Conservation (phyloP, 371 early-diverging fungal genomes). For the Mortierella sp. region DNA sequence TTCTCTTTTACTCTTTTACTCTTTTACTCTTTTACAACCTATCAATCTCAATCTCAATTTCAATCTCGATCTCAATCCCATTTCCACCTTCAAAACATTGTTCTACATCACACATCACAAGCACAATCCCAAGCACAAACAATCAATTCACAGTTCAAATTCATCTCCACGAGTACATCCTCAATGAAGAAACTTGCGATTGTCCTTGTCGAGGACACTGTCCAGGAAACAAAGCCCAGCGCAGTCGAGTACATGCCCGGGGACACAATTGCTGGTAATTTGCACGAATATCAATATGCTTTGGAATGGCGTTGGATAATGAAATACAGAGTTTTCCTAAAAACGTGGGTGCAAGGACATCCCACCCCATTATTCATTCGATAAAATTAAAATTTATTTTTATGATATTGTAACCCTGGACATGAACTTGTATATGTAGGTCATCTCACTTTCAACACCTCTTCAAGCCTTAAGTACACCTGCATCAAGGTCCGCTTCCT, state of each 20-base stretch:
- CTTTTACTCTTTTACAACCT: constrained; percentile 1
- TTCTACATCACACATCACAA: neutral
- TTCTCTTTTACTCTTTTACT: neutral
- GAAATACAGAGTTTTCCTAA: neutral
- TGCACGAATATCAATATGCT: neutral
- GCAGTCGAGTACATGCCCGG: constrained; percentile 23
- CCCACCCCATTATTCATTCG: neutral
- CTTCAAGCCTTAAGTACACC: constrained; percentile 30
- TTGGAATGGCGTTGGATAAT: neutral
- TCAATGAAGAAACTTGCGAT: constrained; percentile 40
- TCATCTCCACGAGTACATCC: neutral
- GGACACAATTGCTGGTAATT: constrained; percentile 30
- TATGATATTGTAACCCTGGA: too few relatives aligned
- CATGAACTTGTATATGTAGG: constrained; percentile 19
- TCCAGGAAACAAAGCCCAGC: neutral
- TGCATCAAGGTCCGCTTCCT: constrained; percentile 44
- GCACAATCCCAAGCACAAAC: neutral
- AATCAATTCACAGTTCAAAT: too few relatives aligned
- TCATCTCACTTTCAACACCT: constrained; percentile 21
- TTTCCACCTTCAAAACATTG: neutral
- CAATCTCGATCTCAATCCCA: neutral
- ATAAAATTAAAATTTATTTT: neutral
- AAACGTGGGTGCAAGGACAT: too few relatives aligned
- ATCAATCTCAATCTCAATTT: neutral
- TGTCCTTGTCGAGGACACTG: constrained; percentile 14